Evolutionary conservation across 306 rosid species (phyloP).

Genomic region (Macrotyloma uniflorum): DNA sequence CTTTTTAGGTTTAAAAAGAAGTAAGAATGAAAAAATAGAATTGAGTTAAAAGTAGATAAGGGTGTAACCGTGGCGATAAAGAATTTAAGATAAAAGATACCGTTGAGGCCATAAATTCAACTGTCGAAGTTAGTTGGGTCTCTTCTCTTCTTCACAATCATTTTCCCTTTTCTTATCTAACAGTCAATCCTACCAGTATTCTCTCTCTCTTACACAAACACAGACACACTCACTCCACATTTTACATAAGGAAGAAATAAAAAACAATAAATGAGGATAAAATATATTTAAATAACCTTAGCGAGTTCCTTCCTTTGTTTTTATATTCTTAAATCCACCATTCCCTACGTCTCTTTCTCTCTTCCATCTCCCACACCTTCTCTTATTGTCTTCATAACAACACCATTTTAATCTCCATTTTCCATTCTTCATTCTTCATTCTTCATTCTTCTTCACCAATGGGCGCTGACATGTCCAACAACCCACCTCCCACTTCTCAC

Average conservation of each 20-base stretch:
- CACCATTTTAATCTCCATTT: slow-evolving; percentile 30
- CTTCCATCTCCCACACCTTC: neutral
- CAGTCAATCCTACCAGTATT: slow-evolving; percentile 89
- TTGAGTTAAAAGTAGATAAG: too few species aligned
- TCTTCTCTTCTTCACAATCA: neutral
- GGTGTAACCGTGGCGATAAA: too few species aligned
- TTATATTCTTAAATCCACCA: slow-evolving; percentile 81
- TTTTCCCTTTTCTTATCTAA: slow-evolving; percentile 60
- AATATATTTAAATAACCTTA: neutral
- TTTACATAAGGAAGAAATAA: slow-evolving; percentile 11
- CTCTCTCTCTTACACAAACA: too few species aligned
- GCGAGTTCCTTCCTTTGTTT: slow-evolving; percentile 71
- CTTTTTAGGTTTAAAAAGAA: too few species aligned
- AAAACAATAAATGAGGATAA: neutral
- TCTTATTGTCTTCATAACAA: neutral
- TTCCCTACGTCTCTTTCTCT: slow-evolving; percentile 33
- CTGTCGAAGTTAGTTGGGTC: slow-evolving; percentile 68
- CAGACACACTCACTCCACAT: slow-evolving; percentile 5
- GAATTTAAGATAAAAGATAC: slow-evolving; percentile 39
- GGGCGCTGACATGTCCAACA: slow-evolving; percentile 95
- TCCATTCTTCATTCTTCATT: neutral
- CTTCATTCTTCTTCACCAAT: slow-evolving; percentile 38
- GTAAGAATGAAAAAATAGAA: too few species aligned
- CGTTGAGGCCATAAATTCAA: slow-evolving; percentile 70
- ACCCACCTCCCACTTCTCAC: slow-evolving; percentile 72